phyloP scores from a whole-genome alignment of 805 yeast species.

The Yamadazyma phyllophila region DNA sequence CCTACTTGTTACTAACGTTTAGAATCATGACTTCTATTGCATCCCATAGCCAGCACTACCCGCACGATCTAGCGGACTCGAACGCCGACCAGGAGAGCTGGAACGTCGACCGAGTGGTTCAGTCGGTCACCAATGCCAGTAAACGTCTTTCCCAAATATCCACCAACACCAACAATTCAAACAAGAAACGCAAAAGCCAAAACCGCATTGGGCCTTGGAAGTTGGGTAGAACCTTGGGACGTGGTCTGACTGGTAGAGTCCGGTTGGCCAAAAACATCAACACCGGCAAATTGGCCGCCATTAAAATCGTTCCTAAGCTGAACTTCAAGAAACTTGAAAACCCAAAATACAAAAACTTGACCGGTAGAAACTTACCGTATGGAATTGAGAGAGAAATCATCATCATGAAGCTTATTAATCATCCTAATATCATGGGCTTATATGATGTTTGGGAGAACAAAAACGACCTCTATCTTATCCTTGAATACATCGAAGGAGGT shows the following conservation, averaged over 20 bases:
- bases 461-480: conserved; percentile 75
- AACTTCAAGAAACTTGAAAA: conserved; percentile 51
- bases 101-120: conserved; percentile 41
- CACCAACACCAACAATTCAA: conserved; percentile 40
- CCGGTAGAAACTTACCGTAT: conserved; percentile 49
- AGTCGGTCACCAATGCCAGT: conserved; percentile 45
- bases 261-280: conserved; percentile 82
- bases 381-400: conserved; percentile 87
- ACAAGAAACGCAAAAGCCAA: conserved; percentile 44
- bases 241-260: conserved; percentile 97
- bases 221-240: conserved; percentile 87
- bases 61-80: background rate
- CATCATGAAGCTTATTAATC: conserved; percentile 77
- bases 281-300: conserved; percentile 91
- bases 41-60: conserved; percentile 1
- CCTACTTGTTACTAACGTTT: conserved; percentile 1
- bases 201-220: conserved; percentile 94
- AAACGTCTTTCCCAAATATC: conserved; percentile 51
- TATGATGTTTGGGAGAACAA: conserved; percentile 89
- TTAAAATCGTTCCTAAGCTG: conserved; percentile 90
- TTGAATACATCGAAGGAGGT: conserved; percentile 97
- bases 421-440: conserved; percentile 73
- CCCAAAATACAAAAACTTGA: conserved; percentile 42
- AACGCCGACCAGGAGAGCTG: conserved; percentile 1
- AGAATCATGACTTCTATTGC: conserved; percentile 6